Evolutionary conservation across 2,329 filamentous ascomycete genomes (phyloP), one percentile per base, ranked within the genome.

Genomic region (Fusarium penzigii): DNA sequence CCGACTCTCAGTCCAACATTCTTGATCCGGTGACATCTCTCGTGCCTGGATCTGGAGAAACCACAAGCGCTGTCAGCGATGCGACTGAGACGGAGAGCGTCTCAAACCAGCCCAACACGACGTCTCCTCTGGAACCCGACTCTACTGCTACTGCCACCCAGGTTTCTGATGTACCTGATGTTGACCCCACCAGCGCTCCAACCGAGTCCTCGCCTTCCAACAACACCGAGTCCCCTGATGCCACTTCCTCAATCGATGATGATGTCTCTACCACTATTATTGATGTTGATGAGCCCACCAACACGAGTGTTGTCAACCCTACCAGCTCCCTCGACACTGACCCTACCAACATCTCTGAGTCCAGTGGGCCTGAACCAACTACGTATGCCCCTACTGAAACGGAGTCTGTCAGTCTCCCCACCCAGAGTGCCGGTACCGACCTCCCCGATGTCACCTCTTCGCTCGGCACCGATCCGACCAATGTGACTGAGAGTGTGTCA

Each of bases 81-180:
- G 11, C 17, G 4, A 16, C 39, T 16, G 10, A 9, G n/a, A 36
- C 32, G 32, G 32, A 36, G 10, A 36, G 32, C 9, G 10, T 14
- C 10, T 36, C 32, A 36, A 36, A 36, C 32, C 55, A 61, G 43
- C 49, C 41, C 25, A 49, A 58, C 39, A 53, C 50, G 36, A 59
- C 51, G 3, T 47, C 47, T 34, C 46, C 57, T 25, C 48, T 49
- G 32, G 51, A 47, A 25, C 39, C 51, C 14, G 48, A 38, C 10
- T 20, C 58, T 41, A 60, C 57, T 14, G 41, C 52, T 7, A 54
- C 57, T 29, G 53, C 51, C 39, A 40, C 39, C 16, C 12, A 40
- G 32, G 10, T 36, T 6, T 29, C 49, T n/a, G 52, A 47, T 25
- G 41, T 44, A 5, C 34, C 48, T 5, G 29, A 44, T 17, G 39